Base-by-base conservation (phyloP, 2,329 filamentous ascomycete species). In the Grosmannia huntii region DNA sequence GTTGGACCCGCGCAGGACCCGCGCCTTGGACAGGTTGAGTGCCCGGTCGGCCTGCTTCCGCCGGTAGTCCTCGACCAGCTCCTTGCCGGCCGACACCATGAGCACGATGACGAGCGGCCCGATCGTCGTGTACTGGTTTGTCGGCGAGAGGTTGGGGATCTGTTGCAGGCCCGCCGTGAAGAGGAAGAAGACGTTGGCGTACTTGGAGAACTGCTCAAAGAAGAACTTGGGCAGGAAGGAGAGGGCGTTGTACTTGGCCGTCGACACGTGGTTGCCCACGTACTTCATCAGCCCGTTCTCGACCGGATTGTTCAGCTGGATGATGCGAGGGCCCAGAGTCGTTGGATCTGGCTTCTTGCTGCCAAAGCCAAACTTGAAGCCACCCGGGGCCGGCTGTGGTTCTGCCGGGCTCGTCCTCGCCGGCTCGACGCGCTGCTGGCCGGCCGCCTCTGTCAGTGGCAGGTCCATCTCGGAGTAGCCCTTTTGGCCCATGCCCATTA, bases 141-240 rank as follows among this genome's bases (percentile, higher is more conserved):
- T 99, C 9, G 95, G 94, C 38, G 91, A 96, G 61, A 99, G 86
- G 64, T 87, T 86, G 25, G 94, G 94, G 61, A 99, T 96, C 71
- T 99, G 94, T 75, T 99, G 94, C 52, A 99, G 76, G 48, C 83
- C 85, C 19, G 94, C 91, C 44, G 94, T 99, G 72, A 99, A 97
- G 70, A 99, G 82, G 87, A 99, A 99, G 78, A 99, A 99, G 68
- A 99, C 74, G 73, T 99, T 99, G 76, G 94, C 94, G 72, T 96
- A 96, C 77, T 96, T 99, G 61, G 91, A 96, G 74, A 99, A 99
- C 70, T 99, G 94, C 72, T 99, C 94, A 71, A 92, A 90, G 59
- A 99, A 78, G 73, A 99, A 99, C 72, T 99, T 99, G 55, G 94
- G 94, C 21, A 97, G 69, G 71, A 99, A 99, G 23, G 90, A 96